These are phyloP conservation scores for Auxenochlorella pyrenoidosa DNA, from an alignment of 139 green algal species.

Conservation along the genomic window DNA sequence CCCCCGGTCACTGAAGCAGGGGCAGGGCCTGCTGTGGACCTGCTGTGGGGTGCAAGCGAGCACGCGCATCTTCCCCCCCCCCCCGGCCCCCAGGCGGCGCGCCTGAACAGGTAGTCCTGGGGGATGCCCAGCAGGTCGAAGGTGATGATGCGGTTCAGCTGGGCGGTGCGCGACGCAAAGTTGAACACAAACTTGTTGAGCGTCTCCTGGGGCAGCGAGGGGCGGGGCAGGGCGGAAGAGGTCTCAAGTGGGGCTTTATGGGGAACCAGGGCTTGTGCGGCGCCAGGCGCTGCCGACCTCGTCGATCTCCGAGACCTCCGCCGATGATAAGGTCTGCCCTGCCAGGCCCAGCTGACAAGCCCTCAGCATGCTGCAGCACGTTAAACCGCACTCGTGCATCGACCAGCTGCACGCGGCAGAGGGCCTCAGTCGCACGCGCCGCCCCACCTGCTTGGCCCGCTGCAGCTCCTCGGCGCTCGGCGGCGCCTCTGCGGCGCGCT, in stretches of 20 bases:
- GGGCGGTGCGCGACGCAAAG: constrained; percentile 67
- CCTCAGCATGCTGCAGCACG: too few species aligned
- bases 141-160: constrained; percentile 66
- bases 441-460: constrained; percentile 7
- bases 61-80: too few species aligned
- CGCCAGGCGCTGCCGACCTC: too few species aligned
- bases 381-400: background rate
- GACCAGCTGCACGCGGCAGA: background rate
- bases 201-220: constrained; percentile 45
- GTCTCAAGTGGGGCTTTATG: too few species aligned
- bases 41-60: too few species aligned
- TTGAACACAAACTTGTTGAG: constrained; percentile 90
- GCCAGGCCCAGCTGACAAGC: too few species aligned
- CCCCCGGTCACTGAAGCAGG: background rate
- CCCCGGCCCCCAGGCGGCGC: constrained; percentile 43
- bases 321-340: too few species aligned
- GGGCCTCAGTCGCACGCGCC: background rate
- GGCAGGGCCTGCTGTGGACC: too few species aligned
- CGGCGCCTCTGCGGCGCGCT: background rate
- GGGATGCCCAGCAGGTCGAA: constrained; percentile 81
- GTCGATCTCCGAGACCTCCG: too few species aligned
- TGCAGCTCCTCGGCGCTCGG: constrained; percentile 4
- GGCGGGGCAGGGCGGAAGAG: background rate
- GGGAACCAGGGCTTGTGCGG: too few species aligned
- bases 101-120: constrained; percentile 74